Evolutionary conservation across 805 yeast genomes (phyloP).

Genomic region (Metschnikowia gruessii): DNA sequence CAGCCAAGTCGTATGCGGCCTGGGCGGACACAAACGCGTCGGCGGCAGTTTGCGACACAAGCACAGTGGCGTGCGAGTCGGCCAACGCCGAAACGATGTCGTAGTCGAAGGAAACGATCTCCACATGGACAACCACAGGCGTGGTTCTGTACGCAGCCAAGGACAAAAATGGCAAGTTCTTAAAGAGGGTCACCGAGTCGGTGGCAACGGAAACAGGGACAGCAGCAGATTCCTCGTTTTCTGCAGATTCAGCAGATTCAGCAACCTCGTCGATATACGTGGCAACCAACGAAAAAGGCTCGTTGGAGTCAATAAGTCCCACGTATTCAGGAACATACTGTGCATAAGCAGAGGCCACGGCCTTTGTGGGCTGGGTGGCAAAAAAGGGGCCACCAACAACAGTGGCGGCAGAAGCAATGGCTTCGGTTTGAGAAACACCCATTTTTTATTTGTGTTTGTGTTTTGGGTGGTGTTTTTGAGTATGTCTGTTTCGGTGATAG

Average conservation of each 20-base stretch:
- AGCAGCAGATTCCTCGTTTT: constrained; percentile 12
- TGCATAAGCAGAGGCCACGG: constrained; percentile 36
- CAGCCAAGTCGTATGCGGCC: constrained; percentile 57
- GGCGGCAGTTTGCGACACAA: constrained; percentile 60
- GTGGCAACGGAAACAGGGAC: constrained; percentile 47
- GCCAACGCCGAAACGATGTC: constrained; percentile 68
- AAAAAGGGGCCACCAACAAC: constrained; percentile 34
- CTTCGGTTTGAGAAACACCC: constrained; percentile 17
- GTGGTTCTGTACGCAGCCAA: constrained; percentile 32
- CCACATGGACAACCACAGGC: constrained; percentile 60
- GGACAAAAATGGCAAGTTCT: constrained; percentile 58
- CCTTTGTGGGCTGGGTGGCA: constrained; percentile 47
- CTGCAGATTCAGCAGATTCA: constrained; percentile 15
- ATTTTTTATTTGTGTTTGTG: neutral
- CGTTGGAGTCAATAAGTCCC: constrained; percentile 45
- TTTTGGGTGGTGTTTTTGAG: neutral
- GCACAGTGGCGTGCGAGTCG: constrained; percentile 59
- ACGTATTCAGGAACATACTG: constrained; percentile 23
- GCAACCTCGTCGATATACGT: constrained; percentile 26
- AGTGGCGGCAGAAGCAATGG: constrained; percentile 23
- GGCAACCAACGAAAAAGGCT: constrained; percentile 49
- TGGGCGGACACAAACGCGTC: constrained; percentile 55
- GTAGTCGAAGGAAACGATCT: constrained; percentile 59
- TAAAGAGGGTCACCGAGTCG: constrained; percentile 51
- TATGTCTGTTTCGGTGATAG: neutral